Evolutionary conservation across 2,329 filamentous ascomycete species (phyloP), one percentile per base, ranked within the genome.

Genomic region (Cladophialophora carrionii): DNA sequence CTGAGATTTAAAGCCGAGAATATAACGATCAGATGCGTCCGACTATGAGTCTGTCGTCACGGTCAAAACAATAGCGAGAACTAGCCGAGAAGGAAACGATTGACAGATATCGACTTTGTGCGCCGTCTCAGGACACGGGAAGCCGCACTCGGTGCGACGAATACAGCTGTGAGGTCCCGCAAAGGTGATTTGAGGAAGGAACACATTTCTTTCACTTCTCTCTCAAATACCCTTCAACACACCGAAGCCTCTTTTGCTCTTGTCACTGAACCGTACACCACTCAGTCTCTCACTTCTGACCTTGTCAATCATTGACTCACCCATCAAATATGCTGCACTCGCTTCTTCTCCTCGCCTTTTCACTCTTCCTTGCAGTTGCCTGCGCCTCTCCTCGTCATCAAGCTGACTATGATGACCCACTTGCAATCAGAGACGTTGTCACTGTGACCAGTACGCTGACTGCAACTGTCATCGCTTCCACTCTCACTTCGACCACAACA

Each of bases 131-230:
- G 32, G 51, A 24, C 9, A 54, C 29, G 51, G 43, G 53, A 37
- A 54, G 61, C 53, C 41, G 54, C 58, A 67, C 61, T 60, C 29
- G 51, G 24, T 57, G 17, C 31, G 51, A 58, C 61, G 37, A 32
- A 22, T 55, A 34, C 58, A 60, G 53, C 62, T 67, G 65, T 54
- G 55, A 62, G 58, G 37, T 34, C 37, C 65, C 65, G 62, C 41
- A 17, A 37, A 55, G 6, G 31, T 17, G 22, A 55, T 34, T 31
- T 34, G 26, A 34, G 22, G 56, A 29, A 52, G 52, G 52, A 10
- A 41, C 52, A 20, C 10, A 17, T 7, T 43, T 52, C 17, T 26
- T 17, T 32, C 17, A 24, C 10, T 26, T 22, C 46, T 60, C 10
- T 14, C 48, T 43, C 20, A 17, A 52, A 34, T 60, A 49, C 22